Evolutionary conservation across 495 filamentous ascomycete genomes (phyloP), one percentile per base, ranked within the genome.

Genomic region (Penicillium coffeae): DNA sequence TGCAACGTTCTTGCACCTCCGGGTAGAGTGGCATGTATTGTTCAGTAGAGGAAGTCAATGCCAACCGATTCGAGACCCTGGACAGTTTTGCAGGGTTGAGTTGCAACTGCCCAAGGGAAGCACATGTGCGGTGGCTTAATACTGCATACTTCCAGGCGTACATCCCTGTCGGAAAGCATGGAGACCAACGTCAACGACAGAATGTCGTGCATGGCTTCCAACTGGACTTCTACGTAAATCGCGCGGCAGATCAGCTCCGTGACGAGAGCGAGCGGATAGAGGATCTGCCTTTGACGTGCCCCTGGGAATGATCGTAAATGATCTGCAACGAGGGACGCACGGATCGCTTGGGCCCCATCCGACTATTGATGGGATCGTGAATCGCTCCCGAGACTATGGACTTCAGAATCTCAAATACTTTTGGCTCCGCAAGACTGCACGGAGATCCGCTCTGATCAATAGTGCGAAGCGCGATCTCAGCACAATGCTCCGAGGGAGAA

Each of bases 361-460:
- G 51, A 63, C 60, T 60, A 63, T 61, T 60, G 52, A 55, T 55
- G 56, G 56, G 59, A 65, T 62, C 54, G 54, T 52, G 52, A 52
- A 58, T 59, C 62, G 64, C n/a, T 63, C 65, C 46, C 42, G 38
- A n/a, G n/a, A n/a, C n/a, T n/a, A 47, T 42, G 58, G 56, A 39
- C 56, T 48, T n/a, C 35, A 46, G 48, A 53, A 62, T 61, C 62
- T 58, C 65, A 65, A 69, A 71, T 68, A 60, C 60, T 30, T 51
- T 54, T 30, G 25, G 25, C 25, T 30, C 25, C 25, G 10, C 10
- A 30, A n/a, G n/a, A n/a, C n/a, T n/a, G n/a, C n/a, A n/a, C 41
- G 48, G 32, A 37, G 7, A 33, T 13, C 20, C 51, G 54, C 12
- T 8, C n/a, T 13, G 42, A 43, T 9, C 4, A 6, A 10, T 5